A percentile compares a stretch with the other conserved stretches of the same genome.
These are phyloP conservation scores for Tetrahymena elliotti DNA, from an alignment of 73 alveolate genomes.

Conservation along the genomic window DNA sequence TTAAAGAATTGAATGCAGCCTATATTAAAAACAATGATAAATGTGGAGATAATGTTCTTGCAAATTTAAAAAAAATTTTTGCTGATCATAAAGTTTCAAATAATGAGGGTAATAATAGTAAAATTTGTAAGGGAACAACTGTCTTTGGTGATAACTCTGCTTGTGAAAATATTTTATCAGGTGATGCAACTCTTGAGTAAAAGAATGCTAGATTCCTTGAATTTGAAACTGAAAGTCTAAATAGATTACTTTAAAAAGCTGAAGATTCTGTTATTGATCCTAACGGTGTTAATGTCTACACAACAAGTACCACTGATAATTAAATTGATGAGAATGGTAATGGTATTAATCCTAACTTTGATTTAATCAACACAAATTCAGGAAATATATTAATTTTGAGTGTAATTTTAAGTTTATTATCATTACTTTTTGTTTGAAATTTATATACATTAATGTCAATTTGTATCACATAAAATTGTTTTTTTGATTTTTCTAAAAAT, in stretches of 20 bases:
- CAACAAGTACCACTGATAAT: neutral
- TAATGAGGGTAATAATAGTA: neutral
- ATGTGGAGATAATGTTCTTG: neutral
- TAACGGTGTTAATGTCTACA: neutral
- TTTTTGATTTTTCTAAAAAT: too few species aligned
- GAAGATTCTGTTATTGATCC: neutral
- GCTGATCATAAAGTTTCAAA: neutral
- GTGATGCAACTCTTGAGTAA: neutral
- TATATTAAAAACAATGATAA: neutral
- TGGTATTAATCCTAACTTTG: neutral
- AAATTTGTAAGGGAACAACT: neutral
- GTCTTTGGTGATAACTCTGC: neutral
- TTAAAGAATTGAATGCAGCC: neutral
- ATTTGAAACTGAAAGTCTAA: too few species aligned
- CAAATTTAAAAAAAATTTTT: neutral
- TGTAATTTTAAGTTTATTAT: too few species aligned
- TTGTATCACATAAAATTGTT: too few species aligned
- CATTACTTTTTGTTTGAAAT: too few species aligned
- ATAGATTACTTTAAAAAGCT: neutral
- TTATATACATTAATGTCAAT: too few species aligned
- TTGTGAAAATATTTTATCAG: neutral
- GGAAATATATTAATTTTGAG: too few species aligned
- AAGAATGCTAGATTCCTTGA: neutral
- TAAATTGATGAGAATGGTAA: neutral
- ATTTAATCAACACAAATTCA: too few species aligned